Evolutionary conservation across 202 grass and related monocot genomes (phyloP).

Genomic region (Alloteropsis angusta): DNA sequence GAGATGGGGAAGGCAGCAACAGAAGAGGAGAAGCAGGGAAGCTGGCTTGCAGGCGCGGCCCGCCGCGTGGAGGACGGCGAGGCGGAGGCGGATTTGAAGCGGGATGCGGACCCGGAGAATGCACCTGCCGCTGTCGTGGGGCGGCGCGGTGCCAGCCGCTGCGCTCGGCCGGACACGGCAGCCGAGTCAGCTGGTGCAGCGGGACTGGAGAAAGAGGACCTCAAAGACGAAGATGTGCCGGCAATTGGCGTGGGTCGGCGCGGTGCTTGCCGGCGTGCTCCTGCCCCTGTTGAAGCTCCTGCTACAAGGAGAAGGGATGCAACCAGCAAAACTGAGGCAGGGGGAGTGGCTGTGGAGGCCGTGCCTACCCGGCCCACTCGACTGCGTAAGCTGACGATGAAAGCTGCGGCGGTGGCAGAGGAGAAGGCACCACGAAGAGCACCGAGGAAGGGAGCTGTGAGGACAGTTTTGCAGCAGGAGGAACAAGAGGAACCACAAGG

Average conservation of each 20-base stretch:
- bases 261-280: background rate
- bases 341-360: background rate
- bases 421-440: constrained; percentile 7
- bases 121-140: background rate
- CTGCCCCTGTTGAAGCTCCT: background rate
- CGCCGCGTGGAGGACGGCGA: background rate
- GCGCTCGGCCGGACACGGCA: background rate
- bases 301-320: background rate
- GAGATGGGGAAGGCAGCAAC: background rate
- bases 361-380: constrained; percentile 17
- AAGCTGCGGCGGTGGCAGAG: background rate
- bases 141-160: background rate
- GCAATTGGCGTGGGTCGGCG: background rate
- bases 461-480: background rate
- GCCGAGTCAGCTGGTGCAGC: background rate
- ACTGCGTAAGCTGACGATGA: background rate
- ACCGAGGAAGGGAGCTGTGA: background rate
- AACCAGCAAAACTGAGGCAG: background rate
- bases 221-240: background rate
- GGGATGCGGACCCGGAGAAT: background rate
- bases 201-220: background rate
- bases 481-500: background rate
- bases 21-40: background rate
- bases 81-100: background rate
- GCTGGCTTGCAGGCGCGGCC: background rate